phyloP scores from a whole-genome alignment of 148 eudicot genomes.

The Chenopodium quinoa region DNA sequence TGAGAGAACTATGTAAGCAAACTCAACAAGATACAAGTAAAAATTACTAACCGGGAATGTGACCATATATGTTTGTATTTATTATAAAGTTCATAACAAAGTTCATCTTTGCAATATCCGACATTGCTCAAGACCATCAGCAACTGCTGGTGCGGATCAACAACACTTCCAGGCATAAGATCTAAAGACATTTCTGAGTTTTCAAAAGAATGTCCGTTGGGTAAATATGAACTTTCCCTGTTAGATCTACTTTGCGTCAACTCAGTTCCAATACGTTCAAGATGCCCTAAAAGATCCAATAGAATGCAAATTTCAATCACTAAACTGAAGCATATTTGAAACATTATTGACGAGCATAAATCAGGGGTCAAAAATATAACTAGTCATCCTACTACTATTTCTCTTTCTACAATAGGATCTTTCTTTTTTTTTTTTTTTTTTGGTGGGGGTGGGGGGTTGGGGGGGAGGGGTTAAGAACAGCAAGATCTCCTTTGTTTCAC shows the following conservation, averaged over 20 bases:
- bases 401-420: not conserved
- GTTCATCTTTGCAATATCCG: constrained; percentile 94
- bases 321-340: not conserved
- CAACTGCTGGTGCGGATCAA: constrained; percentile 71
- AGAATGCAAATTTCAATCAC: not conserved
- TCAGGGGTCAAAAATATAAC: not conserved
- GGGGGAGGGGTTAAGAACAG: not conserved
- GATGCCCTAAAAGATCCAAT: constrained; percentile 54
- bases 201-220: constrained; percentile 61
- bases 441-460: too few species aligned
- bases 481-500: constrained; percentile 15
- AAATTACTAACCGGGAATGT: constrained; percentile 50
- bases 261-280: constrained; percentile 77
- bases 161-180: constrained; percentile 71
- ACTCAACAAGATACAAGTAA: not conserved
- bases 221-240: constrained; percentile 48
- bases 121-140: constrained; percentile 96
- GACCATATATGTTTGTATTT: constrained; percentile 81
- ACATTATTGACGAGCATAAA: not conserved
- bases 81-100: constrained; percentile 71
- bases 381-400: not conserved
- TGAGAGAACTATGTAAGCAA: not conserved
- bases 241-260: constrained; percentile 53
- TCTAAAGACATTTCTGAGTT: constrained; percentile 46
- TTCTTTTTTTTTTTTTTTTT: not conserved